Evolutionary conservation across 768 basidiomycete genomes (phyloP).

Genomic region (Sarcodon aspratus): DNA sequence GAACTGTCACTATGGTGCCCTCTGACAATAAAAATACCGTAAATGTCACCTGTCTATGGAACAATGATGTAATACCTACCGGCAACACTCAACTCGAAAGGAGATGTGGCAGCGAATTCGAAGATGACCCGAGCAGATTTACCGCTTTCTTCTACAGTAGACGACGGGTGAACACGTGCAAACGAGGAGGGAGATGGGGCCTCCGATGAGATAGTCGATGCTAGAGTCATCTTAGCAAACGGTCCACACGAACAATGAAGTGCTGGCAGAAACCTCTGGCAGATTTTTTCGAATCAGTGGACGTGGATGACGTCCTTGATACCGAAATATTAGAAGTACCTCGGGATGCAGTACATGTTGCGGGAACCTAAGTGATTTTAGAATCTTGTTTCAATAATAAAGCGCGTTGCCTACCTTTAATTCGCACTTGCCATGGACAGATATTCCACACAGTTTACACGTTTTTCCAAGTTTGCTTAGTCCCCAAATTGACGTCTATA

Average conservation of each 20-base stretch:
- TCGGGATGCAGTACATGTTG: constrained; percentile 40
- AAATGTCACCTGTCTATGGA: not conserved
- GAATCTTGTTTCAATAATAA: constrained; percentile 2
- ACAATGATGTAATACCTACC: constrained; percentile 27
- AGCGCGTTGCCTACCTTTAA: constrained; percentile 45
- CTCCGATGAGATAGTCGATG: constrained; percentile 7
- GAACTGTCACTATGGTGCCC: constrained; percentile 48
- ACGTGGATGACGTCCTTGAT: constrained; percentile 18
- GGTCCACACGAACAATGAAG: no score
- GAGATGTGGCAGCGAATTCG: constrained; percentile 63
- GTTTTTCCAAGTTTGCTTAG: constrained; percentile 81
- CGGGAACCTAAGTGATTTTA: constrained; percentile 43
- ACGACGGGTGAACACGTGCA: constrained; percentile 26
- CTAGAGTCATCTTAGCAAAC: constrained; percentile 2
- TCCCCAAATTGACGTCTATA: constrained; percentile 77
- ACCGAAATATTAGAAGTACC: constrained; percentile 15
- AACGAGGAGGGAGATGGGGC: constrained; percentile 48
- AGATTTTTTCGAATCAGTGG: no score
- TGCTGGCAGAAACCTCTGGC: no score
- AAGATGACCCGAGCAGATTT: constrained; percentile 56
- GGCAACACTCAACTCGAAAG: constrained; percentile 62
- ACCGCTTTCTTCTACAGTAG: constrained; percentile 30
- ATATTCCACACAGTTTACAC: constrained; percentile 65
- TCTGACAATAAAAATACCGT: constrained; percentile 26
- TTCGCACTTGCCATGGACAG: constrained; percentile 80